Conservation (phyloP, 768 basidiomycete genomes). For the Myochromella boudieri region DNA sequence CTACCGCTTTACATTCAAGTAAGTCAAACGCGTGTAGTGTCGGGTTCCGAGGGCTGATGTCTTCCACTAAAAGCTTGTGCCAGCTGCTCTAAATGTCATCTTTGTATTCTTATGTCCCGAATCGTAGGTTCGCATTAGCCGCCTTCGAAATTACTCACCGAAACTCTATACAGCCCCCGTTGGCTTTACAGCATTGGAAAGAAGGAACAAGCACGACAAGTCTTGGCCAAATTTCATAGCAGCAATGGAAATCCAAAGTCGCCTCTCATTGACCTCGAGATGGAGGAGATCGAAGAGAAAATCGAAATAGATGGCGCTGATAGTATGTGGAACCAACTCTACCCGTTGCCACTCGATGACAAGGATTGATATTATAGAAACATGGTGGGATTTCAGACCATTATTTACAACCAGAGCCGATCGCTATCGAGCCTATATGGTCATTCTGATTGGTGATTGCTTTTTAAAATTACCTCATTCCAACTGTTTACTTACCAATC, state of each 20-base stretch:
- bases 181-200: constrained; percentile 53
- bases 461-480: not conserved
- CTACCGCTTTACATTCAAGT: constrained; percentile 52
- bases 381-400: constrained; percentile 56
- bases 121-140: constrained; percentile 32
- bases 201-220: constrained; percentile 36
- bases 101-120: constrained; percentile 50
- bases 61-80: constrained; percentile 31
- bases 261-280: constrained; percentile 50
- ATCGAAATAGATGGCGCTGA: constrained; percentile 45
- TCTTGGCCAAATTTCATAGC: constrained; percentile 51
- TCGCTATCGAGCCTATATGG: constrained; percentile 49
- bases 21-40: not conserved
- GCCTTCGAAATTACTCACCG: not conserved
- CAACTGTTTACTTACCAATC: not conserved
- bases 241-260: constrained; percentile 43
- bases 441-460: constrained; percentile 44
- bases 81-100: constrained; percentile 46
- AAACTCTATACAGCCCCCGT: constrained; percentile 35
- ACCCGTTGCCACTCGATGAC: too few species aligned
- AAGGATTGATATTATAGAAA: constrained; percentile 28
- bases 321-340: constrained; percentile 32
- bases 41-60: not conserved
- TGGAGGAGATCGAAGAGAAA: constrained; percentile 53
- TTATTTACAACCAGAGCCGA: constrained; percentile 46